phyloP scores from a whole-genome alignment of 164 flowering plant genomes.

The Malania oleifera region DNA sequence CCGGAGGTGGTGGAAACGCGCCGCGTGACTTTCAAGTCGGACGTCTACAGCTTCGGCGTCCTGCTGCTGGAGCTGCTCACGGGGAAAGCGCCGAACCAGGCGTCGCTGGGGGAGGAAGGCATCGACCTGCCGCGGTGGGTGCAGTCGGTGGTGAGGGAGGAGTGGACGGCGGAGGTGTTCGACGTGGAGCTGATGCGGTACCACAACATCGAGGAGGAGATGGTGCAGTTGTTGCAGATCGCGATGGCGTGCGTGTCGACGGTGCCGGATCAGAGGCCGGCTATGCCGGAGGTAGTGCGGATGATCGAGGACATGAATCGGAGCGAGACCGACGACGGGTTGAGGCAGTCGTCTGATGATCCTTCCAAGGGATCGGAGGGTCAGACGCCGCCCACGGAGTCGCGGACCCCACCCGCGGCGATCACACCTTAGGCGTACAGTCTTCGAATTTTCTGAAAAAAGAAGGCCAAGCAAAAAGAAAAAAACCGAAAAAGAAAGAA shows the following conservation, averaged over 20 bases:
- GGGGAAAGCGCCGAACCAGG: conserved; percentile 93
- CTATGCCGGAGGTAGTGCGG: conserved; percentile 63
- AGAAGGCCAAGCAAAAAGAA: background rate
- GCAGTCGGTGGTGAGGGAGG: conserved; percentile 91
- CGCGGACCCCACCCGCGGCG: conserved; percentile 42
- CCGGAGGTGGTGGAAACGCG: conserved; percentile 91
- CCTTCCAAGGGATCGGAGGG: conserved; percentile 78
- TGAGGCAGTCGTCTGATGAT: conserved; percentile 73
- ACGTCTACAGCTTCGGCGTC: conserved; percentile 93
- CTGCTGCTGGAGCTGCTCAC: conserved; percentile 76
- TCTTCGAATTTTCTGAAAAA: background rate
- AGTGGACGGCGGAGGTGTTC: conserved; percentile 98
- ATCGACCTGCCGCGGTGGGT: conserved; percentile 97
- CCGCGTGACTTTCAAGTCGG: conserved; percentile 72
- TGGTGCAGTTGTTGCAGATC: conserved; percentile 91
- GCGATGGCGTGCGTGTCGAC: conserved; percentile 89
- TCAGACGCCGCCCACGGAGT: conserved; percentile 58
- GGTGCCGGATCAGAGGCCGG: conserved; percentile 84
- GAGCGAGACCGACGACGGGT: conserved; percentile 64
- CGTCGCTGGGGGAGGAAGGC: conserved; percentile 86
- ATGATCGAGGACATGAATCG: conserved; percentile 82
- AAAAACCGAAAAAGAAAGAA: conserved; percentile 10
- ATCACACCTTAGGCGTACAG: conserved; percentile 51
- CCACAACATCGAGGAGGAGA: conserved; percentile 83
- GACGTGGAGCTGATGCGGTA: conserved; percentile 89